Percentiles rank a stretch among this genome's conserved stretches.
Conservation (phyloP, 2,329 filamentous ascomycete species). For the Xylariaceae sp. region DNA sequence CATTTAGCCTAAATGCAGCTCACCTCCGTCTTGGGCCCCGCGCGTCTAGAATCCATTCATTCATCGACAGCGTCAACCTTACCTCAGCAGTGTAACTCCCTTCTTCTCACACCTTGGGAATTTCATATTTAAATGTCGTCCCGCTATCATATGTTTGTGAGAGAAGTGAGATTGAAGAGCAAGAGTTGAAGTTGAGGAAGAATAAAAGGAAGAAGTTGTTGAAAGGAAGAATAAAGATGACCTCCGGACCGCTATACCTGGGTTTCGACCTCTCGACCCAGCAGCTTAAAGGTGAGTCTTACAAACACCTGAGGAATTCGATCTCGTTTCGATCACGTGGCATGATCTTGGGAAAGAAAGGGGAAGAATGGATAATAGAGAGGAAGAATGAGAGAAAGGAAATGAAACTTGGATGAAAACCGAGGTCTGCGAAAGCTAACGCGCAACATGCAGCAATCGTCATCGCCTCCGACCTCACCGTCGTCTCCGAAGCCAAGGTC, state of each 20-base stretch:
- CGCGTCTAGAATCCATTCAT: too few relatives aligned
- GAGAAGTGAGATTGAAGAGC: not conserved
- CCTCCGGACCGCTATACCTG: slow-evolving; percentile 64
- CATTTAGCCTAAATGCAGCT: too few relatives aligned
- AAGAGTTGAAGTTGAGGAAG: not conserved
- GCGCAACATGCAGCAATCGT: slow-evolving; percentile 58
- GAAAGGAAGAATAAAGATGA: slow-evolving; percentile 26
- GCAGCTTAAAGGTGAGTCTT: slow-evolving; percentile 73
- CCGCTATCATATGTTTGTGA: too few relatives aligned
- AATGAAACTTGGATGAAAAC: not conserved
- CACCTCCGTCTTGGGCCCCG: too few relatives aligned
- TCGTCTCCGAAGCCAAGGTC: slow-evolving; percentile 80
- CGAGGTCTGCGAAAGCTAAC: slow-evolving; percentile 7
- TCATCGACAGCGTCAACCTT: too few relatives aligned
- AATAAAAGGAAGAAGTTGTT: not conserved
- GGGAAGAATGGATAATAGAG: not conserved
- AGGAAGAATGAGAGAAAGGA: not conserved
- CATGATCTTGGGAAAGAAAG: not conserved
- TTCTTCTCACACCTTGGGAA: too few relatives aligned
- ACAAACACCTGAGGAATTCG: slow-evolving; percentile 5
- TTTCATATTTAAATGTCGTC: too few relatives aligned
- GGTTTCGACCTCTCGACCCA: slow-evolving; percentile 97
- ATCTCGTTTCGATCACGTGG: not conserved
- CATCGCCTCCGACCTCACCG: slow-evolving; percentile 74
- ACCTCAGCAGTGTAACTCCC: too few relatives aligned